A percentile compares a stretch with the other conserved stretches of the same genome.
Evolutionary conservation across 2,329 filamentous ascomycete genomes (phyloP).

Genomic region (Trichoderma pleuroti): DNA sequence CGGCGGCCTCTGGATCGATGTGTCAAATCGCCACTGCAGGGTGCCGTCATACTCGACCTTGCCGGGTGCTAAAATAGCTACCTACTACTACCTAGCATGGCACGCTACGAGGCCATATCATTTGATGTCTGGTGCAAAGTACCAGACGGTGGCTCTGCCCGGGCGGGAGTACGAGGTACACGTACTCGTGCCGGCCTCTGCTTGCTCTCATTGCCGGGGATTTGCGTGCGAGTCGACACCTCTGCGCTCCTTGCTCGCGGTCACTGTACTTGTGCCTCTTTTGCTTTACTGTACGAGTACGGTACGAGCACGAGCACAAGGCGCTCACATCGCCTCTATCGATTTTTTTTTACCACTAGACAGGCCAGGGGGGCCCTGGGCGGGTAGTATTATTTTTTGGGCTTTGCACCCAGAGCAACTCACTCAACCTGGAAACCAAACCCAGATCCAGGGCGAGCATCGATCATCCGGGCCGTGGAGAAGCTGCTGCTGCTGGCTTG

Average conservation of each 20-base stretch:
- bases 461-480: neutral
- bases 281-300: neutral
- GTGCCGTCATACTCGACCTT: slow-evolving; percentile 22
- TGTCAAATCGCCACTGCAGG: slow-evolving; percentile 21
- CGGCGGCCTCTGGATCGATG: slow-evolving; percentile 15
- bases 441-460: slow-evolving; percentile 13
- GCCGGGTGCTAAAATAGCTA: neutral
- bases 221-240: neutral
- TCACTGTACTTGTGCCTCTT: neutral
- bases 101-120: neutral
- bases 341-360: neutral
- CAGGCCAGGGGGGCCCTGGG: neutral
- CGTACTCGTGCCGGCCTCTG: neutral
- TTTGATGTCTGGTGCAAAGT: neutral
- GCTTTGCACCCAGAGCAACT: neutral
- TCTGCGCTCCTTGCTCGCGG: neutral
- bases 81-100: no score
- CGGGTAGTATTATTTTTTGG: neutral
- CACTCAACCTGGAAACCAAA: neutral
- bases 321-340: neutral
- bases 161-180: neutral
- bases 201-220: neutral
- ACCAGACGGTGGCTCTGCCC: neutral
- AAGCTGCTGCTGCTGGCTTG: neutral
- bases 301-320: neutral